Evolutionary conservation across 2,329 filamentous ascomycete species (phyloP), one percentile per base, ranked within the genome.

Genomic region (Fusarium siculi): DNA sequence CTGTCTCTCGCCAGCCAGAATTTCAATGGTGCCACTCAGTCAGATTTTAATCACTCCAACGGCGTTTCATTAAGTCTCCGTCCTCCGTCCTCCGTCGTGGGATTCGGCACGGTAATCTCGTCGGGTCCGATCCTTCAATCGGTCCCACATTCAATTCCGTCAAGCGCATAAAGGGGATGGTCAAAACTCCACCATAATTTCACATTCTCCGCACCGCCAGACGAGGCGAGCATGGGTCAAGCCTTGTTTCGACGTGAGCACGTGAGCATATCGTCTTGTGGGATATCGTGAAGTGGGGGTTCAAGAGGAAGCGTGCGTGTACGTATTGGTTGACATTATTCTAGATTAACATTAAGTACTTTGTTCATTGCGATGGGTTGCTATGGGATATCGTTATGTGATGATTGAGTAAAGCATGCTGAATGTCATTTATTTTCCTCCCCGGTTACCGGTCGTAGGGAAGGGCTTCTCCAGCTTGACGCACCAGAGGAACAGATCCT

Each of bases 401-500:
- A n/a, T 54, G 28, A 50, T 43, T 21, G 28, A 28, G 43, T 36
- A 62, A 62, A 44, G 28, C 28, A 52, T 30, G 11, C 46, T 37
- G 30, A 43, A 44, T 14, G 15, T 67, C n/a, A 14, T 59, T 70
- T 59, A 69, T 34, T 69, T 69, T 25, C 66, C 66, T 61, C 59
- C 70, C 19, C 74, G 46, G 37, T 75, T 68, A 16, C 82, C 83
- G 5, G 83, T 85, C 2, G 84, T 89, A 4, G 88, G 89, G 15
- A 84, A 83, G 0, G 91, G 91, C 81, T 93, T 93, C 77, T 92
- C 88, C 42, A 93, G 86, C 62, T 89, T 84, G 72, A 91, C 82
- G 12, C 85, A 81, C 86, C 87, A 91, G 37, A 93, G 81, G 75
- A 93, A 89, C 79, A 89, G 90, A 76, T 93, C 91, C 78, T 93